A percentile compares a stretch with the other conserved stretches of the same genome.
Evolutionary conservation across 1,284 basidiomycete genomes (phyloP).

Genomic region (Uromyces viciae-fabae): DNA sequence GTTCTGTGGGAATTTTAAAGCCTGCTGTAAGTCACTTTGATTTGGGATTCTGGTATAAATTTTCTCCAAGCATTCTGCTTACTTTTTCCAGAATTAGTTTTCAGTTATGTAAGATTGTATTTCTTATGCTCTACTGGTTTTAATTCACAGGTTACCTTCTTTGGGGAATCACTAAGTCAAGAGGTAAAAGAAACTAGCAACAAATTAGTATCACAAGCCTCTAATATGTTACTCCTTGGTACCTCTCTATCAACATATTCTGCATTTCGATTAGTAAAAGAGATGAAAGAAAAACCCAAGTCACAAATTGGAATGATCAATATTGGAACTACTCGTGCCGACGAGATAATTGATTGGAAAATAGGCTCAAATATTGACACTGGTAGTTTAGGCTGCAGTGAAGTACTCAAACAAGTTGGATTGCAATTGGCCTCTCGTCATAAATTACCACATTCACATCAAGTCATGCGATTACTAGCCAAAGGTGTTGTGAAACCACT

Average conservation of each 20-base stretch:
- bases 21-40: conserved; percentile 46
- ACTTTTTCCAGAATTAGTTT: neutral
- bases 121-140: neutral
- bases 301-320: conserved; percentile 50
- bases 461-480: neutral
- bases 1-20: conserved; percentile 53
- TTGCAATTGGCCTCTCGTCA: conserved; percentile 21
- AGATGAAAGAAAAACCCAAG: conserved; percentile 49
- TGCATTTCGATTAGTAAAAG: conserved; percentile 52
- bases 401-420: conserved; percentile 49
- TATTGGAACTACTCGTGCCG: conserved; percentile 52
- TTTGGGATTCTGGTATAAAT: neutral
- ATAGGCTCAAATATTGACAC: conserved; percentile 29
- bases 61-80: neutral
- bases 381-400: conserved; percentile 50
- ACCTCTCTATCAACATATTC: conserved; percentile 54
- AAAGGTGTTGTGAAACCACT: conserved; percentile 20
- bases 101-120: neutral
- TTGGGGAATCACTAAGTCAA: conserved; percentile 53
- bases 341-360: conserved; percentile 48
- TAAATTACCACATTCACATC: conserved; percentile 23
- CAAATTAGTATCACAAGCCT: conserved; percentile 48
- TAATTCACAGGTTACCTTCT: conserved; percentile 51
- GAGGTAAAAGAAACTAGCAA: conserved; percentile 48
- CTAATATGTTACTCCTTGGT: conserved; percentile 51